Base-by-base conservation (phyloP, 2,329 filamentous ascomycete species). In the Fusarium gaditjirri region DNA sequence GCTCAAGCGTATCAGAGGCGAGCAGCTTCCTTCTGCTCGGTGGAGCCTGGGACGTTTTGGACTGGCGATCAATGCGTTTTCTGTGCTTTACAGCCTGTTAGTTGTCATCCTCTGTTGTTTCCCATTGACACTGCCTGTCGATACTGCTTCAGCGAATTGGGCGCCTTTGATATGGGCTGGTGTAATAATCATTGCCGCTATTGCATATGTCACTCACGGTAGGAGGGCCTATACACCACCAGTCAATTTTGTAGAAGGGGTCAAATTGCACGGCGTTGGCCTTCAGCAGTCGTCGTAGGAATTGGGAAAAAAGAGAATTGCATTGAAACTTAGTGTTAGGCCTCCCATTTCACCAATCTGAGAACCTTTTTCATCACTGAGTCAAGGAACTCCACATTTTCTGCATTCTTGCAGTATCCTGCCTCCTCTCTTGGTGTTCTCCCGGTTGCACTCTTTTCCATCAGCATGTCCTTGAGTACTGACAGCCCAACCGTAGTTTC, bases 91-190 rank as follows among this genome's bases (percentile, higher is more conserved):
- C 43, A 70, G 68, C 21, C 27, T 70, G 29, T 70, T 70, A 14
- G 71, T 70, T 2, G 67, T 70, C 23, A 53, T 70, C 35, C 66
- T 70, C 6, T 70, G 68, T 23, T 70, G 68, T 12, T 70, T 70
- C 16, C 68, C 68, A 2, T 35, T 70, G 5, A 61, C 49, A 1
- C 5, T 70, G 0, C 68, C 68, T 2, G 68, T 70, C 2, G 67
- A 70, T 14, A 70, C 67, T 2, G 41, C 55, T 23, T 50, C 68
- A 11, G 68, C 68, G 1, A 70, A 70, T 3, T 70, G 67, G 68
- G 68, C 68, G 9, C 68, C 67, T 16, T 16, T 70, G 33, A 70
- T 70, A 42, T 70, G 68, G 68, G 52, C 65, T 13, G 68, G 61
- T 2, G 68, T 70, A 0, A 70, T 70, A 2, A 9, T 71, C 6